phyloP scores from a whole-genome alignment of 2,329 filamentous ascomycete species.

The Fusarium drepaniforme region DNA sequence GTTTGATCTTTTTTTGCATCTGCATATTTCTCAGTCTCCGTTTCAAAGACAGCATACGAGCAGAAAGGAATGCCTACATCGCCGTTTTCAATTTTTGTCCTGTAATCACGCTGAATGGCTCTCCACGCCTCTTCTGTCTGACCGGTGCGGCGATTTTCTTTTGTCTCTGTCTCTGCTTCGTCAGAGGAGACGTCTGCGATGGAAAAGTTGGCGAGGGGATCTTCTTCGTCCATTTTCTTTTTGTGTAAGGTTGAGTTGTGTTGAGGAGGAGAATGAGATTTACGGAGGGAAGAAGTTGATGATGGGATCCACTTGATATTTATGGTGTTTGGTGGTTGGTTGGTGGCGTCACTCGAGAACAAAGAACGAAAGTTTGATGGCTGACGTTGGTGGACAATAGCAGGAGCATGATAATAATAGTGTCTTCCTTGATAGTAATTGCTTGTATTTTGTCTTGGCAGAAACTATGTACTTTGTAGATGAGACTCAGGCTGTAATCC shows the following conservation, averaged over 20 bases:
- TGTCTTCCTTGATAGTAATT: neutral
- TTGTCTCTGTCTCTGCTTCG: constrained; percentile 45
- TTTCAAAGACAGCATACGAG: neutral
- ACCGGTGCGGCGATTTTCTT: constrained; percentile 50
- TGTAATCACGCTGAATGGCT: constrained; percentile 58
- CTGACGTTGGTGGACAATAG: neutral
- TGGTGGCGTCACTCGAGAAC: constrained; percentile 2
- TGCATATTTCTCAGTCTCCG: constrained; percentile 36
- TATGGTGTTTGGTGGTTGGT: constrained; percentile 18
- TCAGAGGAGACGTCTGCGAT: constrained; percentile 52
- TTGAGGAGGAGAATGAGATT: constrained; percentile 16
- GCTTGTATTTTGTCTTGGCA: neutral
- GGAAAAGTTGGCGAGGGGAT: constrained; percentile 47
- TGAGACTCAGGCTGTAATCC: neutral
- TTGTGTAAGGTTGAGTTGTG: neutral
- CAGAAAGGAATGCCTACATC: constrained; percentile 54
- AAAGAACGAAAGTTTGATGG: neutral
- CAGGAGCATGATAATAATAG: neutral
- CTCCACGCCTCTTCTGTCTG: constrained; percentile 66
- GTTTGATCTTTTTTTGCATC: constrained; percentile 57
- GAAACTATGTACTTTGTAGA: neutral
- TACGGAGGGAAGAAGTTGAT: constrained; percentile 12
- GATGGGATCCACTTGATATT: constrained; percentile 34
- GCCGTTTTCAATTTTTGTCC: constrained; percentile 65
- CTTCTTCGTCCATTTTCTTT: constrained; percentile 46